phyloP scores from a whole-genome alignment of 371 early-diverging fungal genomes.

The Mucor piriformis region DNA sequence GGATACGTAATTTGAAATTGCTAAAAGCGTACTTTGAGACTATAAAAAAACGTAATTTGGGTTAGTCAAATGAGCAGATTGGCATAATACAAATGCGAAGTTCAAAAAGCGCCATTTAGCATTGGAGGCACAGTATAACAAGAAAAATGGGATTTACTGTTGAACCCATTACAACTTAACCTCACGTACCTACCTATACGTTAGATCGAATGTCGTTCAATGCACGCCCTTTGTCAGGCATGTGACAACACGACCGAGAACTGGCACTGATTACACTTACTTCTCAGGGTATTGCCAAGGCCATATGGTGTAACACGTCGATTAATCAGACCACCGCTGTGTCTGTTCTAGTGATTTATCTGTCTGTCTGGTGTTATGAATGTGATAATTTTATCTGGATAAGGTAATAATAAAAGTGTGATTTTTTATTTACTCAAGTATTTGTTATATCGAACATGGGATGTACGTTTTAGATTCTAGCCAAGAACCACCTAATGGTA shows the following conservation, averaged over 20 bases:
- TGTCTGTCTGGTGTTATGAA: constrained; percentile 33
- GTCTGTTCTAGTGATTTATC: constrained; percentile 36
- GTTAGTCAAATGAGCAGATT: too few relatives aligned
- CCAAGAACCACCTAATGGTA: constrained; percentile 3
- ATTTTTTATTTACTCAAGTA: neutral
- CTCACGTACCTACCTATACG: constrained; percentile 24
- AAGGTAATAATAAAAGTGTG: constrained; percentile 15
- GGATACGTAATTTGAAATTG: too few relatives aligned
- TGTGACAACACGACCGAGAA: constrained; percentile 29
- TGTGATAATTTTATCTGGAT: constrained; percentile 30
- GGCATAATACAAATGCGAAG: too few relatives aligned
- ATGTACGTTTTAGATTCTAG: constrained; percentile 30
- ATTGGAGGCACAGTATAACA: too few relatives aligned
- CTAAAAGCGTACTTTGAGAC: too few relatives aligned
- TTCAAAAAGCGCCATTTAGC: too few relatives aligned
- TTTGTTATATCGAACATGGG: constrained; percentile 6
- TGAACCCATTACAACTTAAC: constrained; percentile 26
- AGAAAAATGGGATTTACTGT: constrained; percentile 28
- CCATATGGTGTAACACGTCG: constrained; percentile 29
- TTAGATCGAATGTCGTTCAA: neutral
- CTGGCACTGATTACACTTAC: constrained; percentile 35
- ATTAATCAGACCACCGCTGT: constrained; percentile 19
- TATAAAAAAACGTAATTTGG: too few relatives aligned
- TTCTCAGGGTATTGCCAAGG: constrained; percentile 34
- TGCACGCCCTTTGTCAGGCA: constrained; percentile 5